Evolutionary conservation across 78 protist genomes (phyloP).

Genomic region (Tieghemostelium lacteum): DNA sequence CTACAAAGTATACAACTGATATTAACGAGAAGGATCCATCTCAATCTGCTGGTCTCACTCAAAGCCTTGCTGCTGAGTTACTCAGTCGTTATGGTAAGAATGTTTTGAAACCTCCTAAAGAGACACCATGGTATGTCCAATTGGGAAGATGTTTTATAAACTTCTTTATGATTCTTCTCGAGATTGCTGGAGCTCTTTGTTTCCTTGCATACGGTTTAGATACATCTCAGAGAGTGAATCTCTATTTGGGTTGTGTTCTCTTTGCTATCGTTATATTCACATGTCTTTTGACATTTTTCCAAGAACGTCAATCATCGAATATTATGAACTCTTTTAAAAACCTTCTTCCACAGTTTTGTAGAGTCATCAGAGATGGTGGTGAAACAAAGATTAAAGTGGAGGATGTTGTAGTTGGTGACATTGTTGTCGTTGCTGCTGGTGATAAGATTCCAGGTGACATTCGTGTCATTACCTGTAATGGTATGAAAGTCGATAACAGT

Average conservation of each 20-base stretch:
- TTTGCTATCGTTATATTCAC: conserved; percentile 92
- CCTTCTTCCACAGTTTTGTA: conserved; percentile 81
- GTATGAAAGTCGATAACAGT: conserved; percentile 89
- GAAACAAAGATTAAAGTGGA: conserved; percentile 35
- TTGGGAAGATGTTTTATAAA: conserved; percentile 41
- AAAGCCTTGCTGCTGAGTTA: conserved; percentile 19
- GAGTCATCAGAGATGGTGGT: conserved; percentile 87
- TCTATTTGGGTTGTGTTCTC: conserved; percentile 93
- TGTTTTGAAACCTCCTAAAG: conserved; percentile 73
- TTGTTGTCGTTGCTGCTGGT: conserved; percentile 71
- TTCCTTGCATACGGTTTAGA: conserved; percentile 65
- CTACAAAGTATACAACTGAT: conserved; percentile 24
- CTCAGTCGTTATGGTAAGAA: conserved; percentile 40
- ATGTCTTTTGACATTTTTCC: conserved; percentile 88
- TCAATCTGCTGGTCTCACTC: conserved; percentile 24
- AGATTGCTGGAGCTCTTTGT: conserved; percentile 71
- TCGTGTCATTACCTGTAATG: conserved; percentile 82
- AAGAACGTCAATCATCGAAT: conserved; percentile 84
- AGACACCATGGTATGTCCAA: conserved; percentile 65
- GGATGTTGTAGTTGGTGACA: conserved; percentile 84
- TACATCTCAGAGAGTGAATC: conserved; percentile 39
- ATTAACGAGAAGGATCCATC: conserved; percentile 48
- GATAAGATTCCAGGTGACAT: conserved; percentile 94
- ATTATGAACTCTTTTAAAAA: conserved; percentile 90
- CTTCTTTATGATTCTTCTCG: conserved; percentile 72